These are phyloP conservation scores for Floccularia luteovirens DNA, from an alignment of 768 basidiomycete species.

Conservation along the genomic window DNA sequence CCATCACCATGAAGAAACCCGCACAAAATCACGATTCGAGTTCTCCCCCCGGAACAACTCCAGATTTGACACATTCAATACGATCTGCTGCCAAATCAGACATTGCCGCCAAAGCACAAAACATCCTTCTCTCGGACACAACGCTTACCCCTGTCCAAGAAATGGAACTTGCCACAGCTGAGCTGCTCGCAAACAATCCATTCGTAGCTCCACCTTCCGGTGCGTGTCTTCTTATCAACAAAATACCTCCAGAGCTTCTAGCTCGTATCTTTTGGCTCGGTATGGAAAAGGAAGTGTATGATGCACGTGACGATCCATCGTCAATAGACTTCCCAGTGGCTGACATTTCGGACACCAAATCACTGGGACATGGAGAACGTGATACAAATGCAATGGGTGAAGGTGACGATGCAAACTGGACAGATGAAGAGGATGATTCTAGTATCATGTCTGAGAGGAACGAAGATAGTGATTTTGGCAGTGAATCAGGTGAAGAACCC, in stretches of 20 bases:
- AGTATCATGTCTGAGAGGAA: too few relatives aligned
- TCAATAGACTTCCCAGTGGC: slow-evolving; percentile 9
- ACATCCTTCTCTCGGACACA: too few relatives aligned
- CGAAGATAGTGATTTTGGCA: too few relatives aligned
- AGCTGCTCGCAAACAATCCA: slow-evolving; percentile 38
- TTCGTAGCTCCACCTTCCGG: slow-evolving; percentile 33
- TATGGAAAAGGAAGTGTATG: slow-evolving; percentile 21
- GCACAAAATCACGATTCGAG: too few relatives aligned
- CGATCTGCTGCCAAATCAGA: too few relatives aligned
- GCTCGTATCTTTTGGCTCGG: slow-evolving; percentile 48
- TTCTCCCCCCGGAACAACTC: too few relatives aligned
- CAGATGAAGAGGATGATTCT: slow-evolving; percentile 4
- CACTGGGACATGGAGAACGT: slow-evolving; percentile 8
- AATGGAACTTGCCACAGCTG: slow-evolving; percentile 22
- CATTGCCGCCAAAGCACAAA: too few relatives aligned
- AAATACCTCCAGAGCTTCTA: slow-evolving; percentile 49
- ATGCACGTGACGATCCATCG: too few relatives aligned
- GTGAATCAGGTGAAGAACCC: neutral
- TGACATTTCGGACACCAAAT: slow-evolving; percentile 10
- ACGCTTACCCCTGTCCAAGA: too few relatives aligned
- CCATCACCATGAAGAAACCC: too few relatives aligned
- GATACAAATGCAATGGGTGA: too few relatives aligned
- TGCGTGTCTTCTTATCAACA: slow-evolving; percentile 45
- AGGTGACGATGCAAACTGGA: slow-evolving; percentile 12
- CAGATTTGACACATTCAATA: too few relatives aligned